Evolutionary conservation across 495 filamentous ascomycete species (phyloP), one percentile per base, ranked within the genome.

Genomic region (Tricharina praecox): DNA sequence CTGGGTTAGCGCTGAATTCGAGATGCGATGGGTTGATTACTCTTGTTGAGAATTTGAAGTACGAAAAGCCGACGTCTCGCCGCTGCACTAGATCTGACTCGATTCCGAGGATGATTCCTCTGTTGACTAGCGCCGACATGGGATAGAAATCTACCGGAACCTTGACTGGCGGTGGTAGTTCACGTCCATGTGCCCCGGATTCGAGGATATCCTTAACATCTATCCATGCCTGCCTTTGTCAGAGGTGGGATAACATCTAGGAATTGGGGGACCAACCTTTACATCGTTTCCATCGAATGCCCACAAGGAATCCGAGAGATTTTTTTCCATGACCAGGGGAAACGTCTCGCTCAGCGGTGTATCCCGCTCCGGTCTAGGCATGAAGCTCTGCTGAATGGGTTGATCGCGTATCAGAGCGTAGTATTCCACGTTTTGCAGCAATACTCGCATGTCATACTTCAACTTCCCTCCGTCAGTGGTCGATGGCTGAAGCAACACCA

Each of bases 391-490:
- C 23, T 60, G 54, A 3, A 49, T 16, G 25, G 75, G 71, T 50
- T 87, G 82, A 54, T 99, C 92, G 44, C 85, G 78, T 78, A 92
- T 88, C 54, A 92, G 72, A 38, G 77, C 73, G 59, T 92, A 96
- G 57, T 88, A 95, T 56, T 99, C 92, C 16, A 96, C 86, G 55
- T 88, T 88, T 51, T 93, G 82, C 4, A 87, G 85, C 55, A 99
- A 77, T 25, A 96, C 78, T 10, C 85, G 81, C 92, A 99, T 96
- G 56, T 99, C 90, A 59, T 96, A 99, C 67, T 93, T 94, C 33
- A 93, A 67, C 50, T 79, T 80, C 1, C 81, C 81, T 16, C 75
- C 73, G 30, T 81, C 78, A 35, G 75, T 79, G 4, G 78, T 68
- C 1, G 81, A 85, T 3, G 92, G 90, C 51, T 93, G 85, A 23